phyloP scores from a whole-genome alignment of 2,329 filamentous ascomycete genomes.

The Phyllosticta citrichinensis region DNA sequence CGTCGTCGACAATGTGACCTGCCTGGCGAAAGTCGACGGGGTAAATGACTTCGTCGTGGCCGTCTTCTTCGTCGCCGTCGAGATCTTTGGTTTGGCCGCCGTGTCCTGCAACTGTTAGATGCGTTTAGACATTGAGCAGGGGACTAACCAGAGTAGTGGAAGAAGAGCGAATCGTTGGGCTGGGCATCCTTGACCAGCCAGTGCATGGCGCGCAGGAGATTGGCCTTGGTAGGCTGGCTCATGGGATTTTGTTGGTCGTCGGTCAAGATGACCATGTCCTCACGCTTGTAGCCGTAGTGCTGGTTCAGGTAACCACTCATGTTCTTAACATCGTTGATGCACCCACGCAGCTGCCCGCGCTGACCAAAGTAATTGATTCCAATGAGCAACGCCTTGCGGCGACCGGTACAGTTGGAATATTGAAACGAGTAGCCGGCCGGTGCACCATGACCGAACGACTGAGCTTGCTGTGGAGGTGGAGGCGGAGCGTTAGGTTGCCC shows the following conservation, averaged over 20 bases:
- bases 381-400: conserved; percentile 79
- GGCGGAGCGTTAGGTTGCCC: conserved; percentile 40
- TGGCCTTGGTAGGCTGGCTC: conserved; percentile 93
- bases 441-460: conserved; percentile 53
- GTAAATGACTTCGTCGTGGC: conserved; percentile 76
- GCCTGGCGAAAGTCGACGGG: conserved; percentile 69
- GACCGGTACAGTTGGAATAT: conserved; percentile 84
- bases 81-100: conserved; percentile 73
- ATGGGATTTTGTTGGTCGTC: conserved; percentile 96
- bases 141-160: conserved; percentile 80
- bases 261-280: conserved; percentile 94
- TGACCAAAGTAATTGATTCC: conserved; percentile 97
- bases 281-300: conserved; percentile 83
- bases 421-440: conserved; percentile 74
- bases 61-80: conserved; percentile 72
- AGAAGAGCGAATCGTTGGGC: conserved; percentile 91
- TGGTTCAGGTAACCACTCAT: conserved; percentile 87
- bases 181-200: conserved; percentile 92
- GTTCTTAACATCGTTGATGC: conserved; percentile 96
- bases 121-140: neutral
- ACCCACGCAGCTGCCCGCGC: conserved; percentile 79
- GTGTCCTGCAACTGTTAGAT: conserved; percentile 45
- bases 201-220: conserved; percentile 92
- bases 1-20: conserved; percentile 76
- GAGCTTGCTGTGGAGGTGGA: conserved; percentile 53